These are phyloP conservation scores for Aspergillus awamori DNA, from an alignment of 2,329 filamentous ascomycete genomes.

Conservation along the genomic window DNA sequence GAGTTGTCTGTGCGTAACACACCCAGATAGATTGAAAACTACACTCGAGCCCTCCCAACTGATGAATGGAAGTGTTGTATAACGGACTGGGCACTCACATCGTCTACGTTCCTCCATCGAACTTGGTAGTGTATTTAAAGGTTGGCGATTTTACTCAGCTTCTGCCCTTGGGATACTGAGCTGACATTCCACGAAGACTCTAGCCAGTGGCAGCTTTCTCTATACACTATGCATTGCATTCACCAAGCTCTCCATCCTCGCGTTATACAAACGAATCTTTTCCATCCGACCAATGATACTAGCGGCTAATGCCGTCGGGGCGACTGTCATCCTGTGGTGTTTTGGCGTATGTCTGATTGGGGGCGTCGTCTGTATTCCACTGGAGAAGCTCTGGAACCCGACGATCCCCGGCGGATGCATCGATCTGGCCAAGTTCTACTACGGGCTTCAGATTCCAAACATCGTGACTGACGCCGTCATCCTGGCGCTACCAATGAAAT, in stretches of 20 bases:
- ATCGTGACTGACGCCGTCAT: constrained; percentile 36
- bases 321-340: constrained; percentile 30
- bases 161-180: neutral
- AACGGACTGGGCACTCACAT: constrained; percentile 30
- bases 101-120: constrained; percentile 18
- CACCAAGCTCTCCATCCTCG: constrained; percentile 33
- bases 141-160: neutral
- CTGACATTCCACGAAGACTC: constrained; percentile 14
- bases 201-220: constrained; percentile 28
- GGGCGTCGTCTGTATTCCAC: constrained; percentile 30
- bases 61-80: constrained; percentile 21
- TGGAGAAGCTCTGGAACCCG: constrained; percentile 29
- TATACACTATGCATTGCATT: constrained; percentile 30
- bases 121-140: constrained; percentile 28
- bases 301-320: constrained; percentile 23
- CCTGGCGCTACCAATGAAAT: constrained; percentile 29
- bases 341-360: constrained; percentile 28
- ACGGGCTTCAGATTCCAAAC: constrained; percentile 33
- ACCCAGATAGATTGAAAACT: no score
- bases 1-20: constrained; percentile 25
- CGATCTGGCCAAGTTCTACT: constrained; percentile 31
- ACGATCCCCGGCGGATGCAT: constrained; percentile 28
- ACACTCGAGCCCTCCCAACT: neutral
- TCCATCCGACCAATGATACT: constrained; percentile 26
- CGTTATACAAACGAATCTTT: constrained; percentile 33